These are phyloP conservation scores for Fusarium circinatum DNA, from an alignment of 2,329 filamentous ascomycete genomes.

Conservation along the genomic window DNA sequence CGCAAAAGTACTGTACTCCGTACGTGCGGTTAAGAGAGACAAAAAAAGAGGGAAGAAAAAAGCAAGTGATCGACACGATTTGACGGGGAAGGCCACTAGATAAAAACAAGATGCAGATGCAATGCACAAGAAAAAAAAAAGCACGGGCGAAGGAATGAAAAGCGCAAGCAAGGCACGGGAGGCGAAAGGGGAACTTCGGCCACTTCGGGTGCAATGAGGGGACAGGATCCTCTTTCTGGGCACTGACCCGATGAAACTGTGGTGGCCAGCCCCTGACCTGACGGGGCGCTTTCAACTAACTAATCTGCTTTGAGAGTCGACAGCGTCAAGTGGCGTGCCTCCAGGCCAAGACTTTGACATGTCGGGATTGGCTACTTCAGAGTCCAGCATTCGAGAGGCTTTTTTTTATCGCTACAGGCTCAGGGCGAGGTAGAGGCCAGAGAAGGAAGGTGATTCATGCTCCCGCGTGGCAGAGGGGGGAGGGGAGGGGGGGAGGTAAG, in stretches of 20 bases:
- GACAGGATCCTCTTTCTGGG: conserved; percentile 1
- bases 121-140: background rate
- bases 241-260: background rate
- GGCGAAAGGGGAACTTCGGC: conserved; percentile 2
- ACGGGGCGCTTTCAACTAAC: background rate
- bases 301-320: background rate
- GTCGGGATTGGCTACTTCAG: background rate
- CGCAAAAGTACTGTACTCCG: background rate
- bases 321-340: background rate
- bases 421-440: background rate
- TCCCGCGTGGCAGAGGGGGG: conserved; percentile 18
- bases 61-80: conserved; percentile 16
- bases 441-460: conserved; percentile 17
- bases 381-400: background rate
- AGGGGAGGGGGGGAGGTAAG: background rate
- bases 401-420: background rate
- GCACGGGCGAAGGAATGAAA: background rate
- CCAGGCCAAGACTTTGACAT: conserved; percentile 9
- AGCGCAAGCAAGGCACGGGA: background rate
- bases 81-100: background rate
- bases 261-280: conserved; percentile 14
- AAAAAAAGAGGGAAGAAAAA: background rate
- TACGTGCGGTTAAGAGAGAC: background rate
- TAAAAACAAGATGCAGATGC: conserved; percentile 2
- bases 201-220: conserved; percentile 9